phyloP scores from a whole-genome alignment of 2,329 filamentous ascomycete genomes.

The Zopfia rhizophila region DNA sequence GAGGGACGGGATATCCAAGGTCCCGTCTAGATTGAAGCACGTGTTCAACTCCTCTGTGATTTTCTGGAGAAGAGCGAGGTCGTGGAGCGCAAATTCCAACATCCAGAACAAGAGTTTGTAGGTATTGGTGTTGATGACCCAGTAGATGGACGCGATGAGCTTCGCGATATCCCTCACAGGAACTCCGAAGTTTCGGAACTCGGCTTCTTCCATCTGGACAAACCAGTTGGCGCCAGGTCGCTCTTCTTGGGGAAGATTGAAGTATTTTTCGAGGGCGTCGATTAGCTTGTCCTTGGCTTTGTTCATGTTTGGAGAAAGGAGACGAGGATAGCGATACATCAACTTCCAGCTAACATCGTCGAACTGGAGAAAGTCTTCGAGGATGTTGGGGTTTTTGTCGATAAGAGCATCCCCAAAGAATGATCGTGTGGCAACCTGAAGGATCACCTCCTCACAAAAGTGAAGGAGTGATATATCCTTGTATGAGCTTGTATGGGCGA shows the following conservation, averaged over 20 bases:
- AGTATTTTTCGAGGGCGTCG: not conserved
- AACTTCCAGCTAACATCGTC: slow-evolving; percentile 7
- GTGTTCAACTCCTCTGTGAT: not conserved
- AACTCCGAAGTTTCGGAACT: not conserved
- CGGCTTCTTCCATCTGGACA: not conserved
- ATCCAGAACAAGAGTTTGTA: slow-evolving; percentile 11
- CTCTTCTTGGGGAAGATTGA: not conserved
- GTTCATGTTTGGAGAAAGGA: not conserved
- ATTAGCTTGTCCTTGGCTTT: not conserved
- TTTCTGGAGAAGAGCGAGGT: not conserved
- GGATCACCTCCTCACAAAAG: slow-evolving; percentile 2
- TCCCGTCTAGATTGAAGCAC: not conserved
- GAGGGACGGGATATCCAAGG: not conserved
- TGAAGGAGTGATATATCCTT: slow-evolving; percentile 1
- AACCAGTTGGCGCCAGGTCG: slow-evolving; percentile 1
- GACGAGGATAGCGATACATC: not conserved
- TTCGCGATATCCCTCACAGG: not conserved
- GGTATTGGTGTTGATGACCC: slow-evolving; percentile 7
- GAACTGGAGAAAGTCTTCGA: slow-evolving; percentile 5
- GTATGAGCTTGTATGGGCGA: not conserved
- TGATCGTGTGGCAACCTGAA: not conserved
- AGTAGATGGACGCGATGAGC: slow-evolving; percentile 1
- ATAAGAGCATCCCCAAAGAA: slow-evolving; percentile 5
- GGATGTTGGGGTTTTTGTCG: not conserved
- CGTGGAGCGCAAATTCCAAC: not conserved